phyloP scores from a whole-genome alignment of 1,139 yeast genomes.

The Meyerozyma elateridarum region DNA sequence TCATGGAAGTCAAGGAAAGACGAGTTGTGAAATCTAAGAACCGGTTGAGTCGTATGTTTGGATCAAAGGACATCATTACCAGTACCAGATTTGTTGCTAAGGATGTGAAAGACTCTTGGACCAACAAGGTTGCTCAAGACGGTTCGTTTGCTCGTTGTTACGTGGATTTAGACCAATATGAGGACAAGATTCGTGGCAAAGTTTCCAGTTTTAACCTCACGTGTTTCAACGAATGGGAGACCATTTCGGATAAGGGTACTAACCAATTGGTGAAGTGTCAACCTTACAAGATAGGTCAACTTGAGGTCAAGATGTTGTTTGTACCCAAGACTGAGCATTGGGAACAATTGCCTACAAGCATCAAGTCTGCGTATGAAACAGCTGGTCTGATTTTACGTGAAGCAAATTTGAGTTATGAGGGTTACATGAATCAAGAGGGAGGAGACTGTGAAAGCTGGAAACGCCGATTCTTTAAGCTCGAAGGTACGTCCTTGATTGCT shows the following conservation, averaged over 20 bases:
- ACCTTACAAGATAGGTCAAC: slow-evolving; percentile 62
- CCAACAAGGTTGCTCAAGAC: slow-evolving; percentile 62
- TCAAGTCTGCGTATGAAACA: slow-evolving; percentile 52
- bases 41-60: slow-evolving; percentile 43
- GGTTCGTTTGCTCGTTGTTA: slow-evolving; percentile 85
- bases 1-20: slow-evolving; percentile 56
- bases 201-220: slow-evolving; percentile 51
- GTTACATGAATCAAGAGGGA: slow-evolving; percentile 71
- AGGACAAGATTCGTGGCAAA: slow-evolving; percentile 49
- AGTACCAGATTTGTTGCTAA: slow-evolving; percentile 54
- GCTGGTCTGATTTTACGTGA: slow-evolving; percentile 44
- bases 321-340: slow-evolving; percentile 53
- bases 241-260: slow-evolving; percentile 23
- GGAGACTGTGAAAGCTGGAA: slow-evolving; percentile 68
- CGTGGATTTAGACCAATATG: slow-evolving; percentile 58
- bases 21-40: slow-evolving; percentile 44
- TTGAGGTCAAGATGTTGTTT: slow-evolving; percentile 70
- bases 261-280: slow-evolving; percentile 30
- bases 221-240: slow-evolving; percentile 82
- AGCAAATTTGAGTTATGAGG: slow-evolving; percentile 40
- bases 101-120: slow-evolving; percentile 53
- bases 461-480: slow-evolving; percentile 56
- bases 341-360: slow-evolving; percentile 65
- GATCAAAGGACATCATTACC: slow-evolving; percentile 44
- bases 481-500: slow-evolving; percentile 59